Percentiles rank a stretch among this genome's conserved stretches.
Conservation (phyloP, 2,329 filamentous ascomycete species). For the Trichophyton rubrum region DNA sequence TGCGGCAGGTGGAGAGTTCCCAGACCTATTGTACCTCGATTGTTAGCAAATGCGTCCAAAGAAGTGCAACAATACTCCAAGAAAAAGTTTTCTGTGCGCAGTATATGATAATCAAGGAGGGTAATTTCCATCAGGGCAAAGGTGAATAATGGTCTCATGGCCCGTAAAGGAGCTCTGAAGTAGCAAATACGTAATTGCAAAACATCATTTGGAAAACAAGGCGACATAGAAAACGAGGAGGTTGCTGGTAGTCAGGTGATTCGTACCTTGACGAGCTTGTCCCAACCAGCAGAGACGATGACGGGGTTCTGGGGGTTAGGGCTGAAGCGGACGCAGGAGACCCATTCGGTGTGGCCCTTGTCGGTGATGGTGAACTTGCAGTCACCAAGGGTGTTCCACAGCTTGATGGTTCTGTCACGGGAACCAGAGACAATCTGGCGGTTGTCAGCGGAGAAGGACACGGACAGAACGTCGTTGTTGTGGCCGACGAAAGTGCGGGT, state of each 20-base stretch:
- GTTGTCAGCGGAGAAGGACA: constrained; percentile 99
- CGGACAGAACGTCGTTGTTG: constrained; percentile 98
- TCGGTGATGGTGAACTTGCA: constrained; percentile 99
- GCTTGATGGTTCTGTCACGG: constrained; percentile 97
- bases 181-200: constrained; percentile 99
- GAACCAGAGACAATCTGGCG: constrained; percentile 98
- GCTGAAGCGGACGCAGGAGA: constrained; percentile 98
- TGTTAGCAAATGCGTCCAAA: not conserved
- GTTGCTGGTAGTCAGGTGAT: not conserved
- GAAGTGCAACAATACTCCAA: not conserved
- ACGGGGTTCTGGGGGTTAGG: constrained; percentile 99
- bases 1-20: constrained; percentile 98
- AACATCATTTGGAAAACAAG: constrained; percentile 64
- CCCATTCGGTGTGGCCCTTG: constrained; percentile 99
- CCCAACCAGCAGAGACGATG: constrained; percentile 96
- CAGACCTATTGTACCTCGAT: constrained; percentile 56
- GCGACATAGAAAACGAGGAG: not conserved
- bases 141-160: constrained; percentile 98
- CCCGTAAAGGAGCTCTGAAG: constrained; percentile 84
- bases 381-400: constrained; percentile 99
- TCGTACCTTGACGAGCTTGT: constrained; percentile 99
- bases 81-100: not conserved
- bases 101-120: constrained; percentile 4
- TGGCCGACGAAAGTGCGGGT: constrained; percentile 98
- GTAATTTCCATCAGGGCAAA: constrained; percentile 33